Evolutionary conservation across 2,329 filamentous ascomycete genomes (phyloP).

Genomic region (Rutstroemia sydowiana): DNA sequence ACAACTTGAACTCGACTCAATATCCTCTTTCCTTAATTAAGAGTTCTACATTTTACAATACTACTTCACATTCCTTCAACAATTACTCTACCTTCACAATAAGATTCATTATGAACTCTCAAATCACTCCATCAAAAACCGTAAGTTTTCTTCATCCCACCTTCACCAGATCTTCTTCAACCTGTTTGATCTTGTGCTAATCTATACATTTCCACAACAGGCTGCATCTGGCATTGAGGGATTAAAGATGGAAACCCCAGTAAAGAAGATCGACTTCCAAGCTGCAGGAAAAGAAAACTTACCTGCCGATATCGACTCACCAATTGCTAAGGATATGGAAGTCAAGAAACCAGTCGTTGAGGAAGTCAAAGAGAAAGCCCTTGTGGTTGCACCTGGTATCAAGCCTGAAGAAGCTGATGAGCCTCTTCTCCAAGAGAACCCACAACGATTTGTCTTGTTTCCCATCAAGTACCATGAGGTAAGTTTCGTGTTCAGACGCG

Average conservation of each 20-base stretch:
- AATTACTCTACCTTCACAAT: constrained; percentile 9
- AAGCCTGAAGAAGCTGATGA: constrained; percentile 72
- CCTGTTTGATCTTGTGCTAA: constrained; percentile 22
- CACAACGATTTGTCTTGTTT: constrained; percentile 93
- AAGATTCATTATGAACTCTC: constrained; percentile 55
- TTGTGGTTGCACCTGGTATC: constrained; percentile 42
- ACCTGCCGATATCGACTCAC: constrained; percentile 41
- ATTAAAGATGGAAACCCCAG: constrained; percentile 86
- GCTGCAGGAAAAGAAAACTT: constrained; percentile 75
- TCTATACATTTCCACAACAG: constrained; percentile 40
- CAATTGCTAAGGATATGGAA: constrained; percentile 46
- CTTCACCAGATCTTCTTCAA: constrained; percentile 31
- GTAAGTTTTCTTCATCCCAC: constrained; percentile 38
- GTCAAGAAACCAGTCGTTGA: constrained; percentile 50
- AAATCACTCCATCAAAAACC: constrained; percentile 69
- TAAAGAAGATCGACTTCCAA: constrained; percentile 82
- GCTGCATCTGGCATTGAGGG: constrained; percentile 79
- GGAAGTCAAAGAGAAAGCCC: constrained; percentile 38
- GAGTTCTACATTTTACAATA: no score
- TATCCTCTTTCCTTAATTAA: no score
- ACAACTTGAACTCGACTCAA: neutral
- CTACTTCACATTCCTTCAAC: constrained; percentile 7
- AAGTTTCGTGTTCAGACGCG: constrained; percentile 41
- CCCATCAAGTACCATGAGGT: constrained; percentile 99
- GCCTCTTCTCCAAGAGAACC: constrained; percentile 91